These are phyloP conservation scores for Phytophthora quininea DNA, from an alignment of 352 stramenopile genomes.

Conservation along the genomic window DNA sequence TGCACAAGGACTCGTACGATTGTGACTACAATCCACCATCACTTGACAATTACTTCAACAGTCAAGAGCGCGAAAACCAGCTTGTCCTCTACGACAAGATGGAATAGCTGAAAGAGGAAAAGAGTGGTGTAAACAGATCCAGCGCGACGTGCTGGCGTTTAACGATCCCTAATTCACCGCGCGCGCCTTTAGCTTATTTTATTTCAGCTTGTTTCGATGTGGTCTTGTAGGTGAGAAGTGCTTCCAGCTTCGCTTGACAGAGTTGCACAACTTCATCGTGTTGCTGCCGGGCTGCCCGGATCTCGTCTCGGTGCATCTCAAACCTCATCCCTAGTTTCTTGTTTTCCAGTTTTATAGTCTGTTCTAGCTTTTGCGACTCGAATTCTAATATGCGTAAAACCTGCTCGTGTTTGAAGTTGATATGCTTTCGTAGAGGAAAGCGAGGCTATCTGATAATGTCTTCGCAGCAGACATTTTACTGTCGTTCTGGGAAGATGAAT, in stretches of 20 bases:
- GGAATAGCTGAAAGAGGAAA: background rate
- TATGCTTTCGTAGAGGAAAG: background rate
- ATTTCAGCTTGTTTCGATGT: background rate
- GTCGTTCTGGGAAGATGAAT: too few species aligned
- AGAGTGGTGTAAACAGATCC: background rate
- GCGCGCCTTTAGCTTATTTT: background rate
- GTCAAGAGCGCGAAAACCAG: background rate
- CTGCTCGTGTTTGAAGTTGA: background rate
- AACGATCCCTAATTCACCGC: background rate
- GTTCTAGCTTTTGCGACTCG: background rate
- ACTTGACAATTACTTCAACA: too few species aligned
- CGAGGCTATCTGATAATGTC: background rate
- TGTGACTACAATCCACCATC: background rate
- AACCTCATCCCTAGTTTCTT: too few species aligned
- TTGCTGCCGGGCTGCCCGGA: background rate
- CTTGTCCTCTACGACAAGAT: background rate
- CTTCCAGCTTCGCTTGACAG: background rate
- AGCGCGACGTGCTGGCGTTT: background rate
- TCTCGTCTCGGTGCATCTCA: background rate
- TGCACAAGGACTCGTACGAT: background rate
- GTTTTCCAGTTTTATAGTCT: background rate
- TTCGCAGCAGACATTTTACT: too few species aligned
- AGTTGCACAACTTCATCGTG: background rate
- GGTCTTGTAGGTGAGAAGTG: too few species aligned
- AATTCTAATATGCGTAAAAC: background rate